These are phyloP conservation scores for Blakeslea trispora DNA, from an alignment of 371 early-diverging fungal genomes.

Conservation along the genomic window DNA sequence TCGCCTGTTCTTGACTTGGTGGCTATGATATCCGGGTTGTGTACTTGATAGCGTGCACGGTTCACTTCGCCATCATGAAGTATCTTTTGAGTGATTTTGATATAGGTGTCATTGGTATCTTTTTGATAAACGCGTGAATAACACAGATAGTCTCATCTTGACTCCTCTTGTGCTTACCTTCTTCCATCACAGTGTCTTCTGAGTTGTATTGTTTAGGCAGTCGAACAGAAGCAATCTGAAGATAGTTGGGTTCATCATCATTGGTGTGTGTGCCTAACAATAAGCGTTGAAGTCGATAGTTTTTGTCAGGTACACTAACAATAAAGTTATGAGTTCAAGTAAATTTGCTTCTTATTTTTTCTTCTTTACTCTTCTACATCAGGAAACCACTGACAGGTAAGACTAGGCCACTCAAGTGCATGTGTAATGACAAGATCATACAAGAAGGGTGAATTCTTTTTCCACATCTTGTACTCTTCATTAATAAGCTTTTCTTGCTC, in stretches of 20 bases:
- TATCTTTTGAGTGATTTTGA: constrained; percentile 89
- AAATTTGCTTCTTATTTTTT: neutral
- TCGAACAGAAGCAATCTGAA: constrained; percentile 93
- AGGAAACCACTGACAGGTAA: constrained; percentile 99
- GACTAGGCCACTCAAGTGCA: constrained; percentile 98
- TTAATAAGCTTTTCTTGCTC: constrained; percentile 86
- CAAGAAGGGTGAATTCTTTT: constrained; percentile 99
- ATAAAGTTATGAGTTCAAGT: neutral
- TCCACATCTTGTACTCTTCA: constrained; percentile 99
- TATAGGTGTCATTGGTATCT: constrained; percentile 69
- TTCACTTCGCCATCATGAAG: constrained; percentile 97
- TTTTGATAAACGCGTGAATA: constrained; percentile 32
- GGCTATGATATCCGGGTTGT: constrained; percentile 95
- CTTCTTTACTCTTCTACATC: constrained; percentile 80
- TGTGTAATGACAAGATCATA: constrained; percentile 99
- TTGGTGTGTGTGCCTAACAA: constrained; percentile 98
- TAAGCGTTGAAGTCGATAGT: constrained; percentile 85
- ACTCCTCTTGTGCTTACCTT: too few relatives aligned
- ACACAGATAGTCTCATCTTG: constrained; percentile 49
- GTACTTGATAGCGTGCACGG: constrained; percentile 94
- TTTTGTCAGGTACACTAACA: constrained; percentile 85
- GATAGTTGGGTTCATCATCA: constrained; percentile 94
- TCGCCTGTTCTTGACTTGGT: constrained; percentile 95
- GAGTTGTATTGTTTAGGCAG: constrained; percentile 78
- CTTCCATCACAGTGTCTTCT: constrained; percentile 71